Percentiles rank a stretch among this genome's conserved stretches.
phyloP scores from a whole-genome alignment of 2,329 filamentous ascomycete genomes.

The Xylariaceae sp. region DNA sequence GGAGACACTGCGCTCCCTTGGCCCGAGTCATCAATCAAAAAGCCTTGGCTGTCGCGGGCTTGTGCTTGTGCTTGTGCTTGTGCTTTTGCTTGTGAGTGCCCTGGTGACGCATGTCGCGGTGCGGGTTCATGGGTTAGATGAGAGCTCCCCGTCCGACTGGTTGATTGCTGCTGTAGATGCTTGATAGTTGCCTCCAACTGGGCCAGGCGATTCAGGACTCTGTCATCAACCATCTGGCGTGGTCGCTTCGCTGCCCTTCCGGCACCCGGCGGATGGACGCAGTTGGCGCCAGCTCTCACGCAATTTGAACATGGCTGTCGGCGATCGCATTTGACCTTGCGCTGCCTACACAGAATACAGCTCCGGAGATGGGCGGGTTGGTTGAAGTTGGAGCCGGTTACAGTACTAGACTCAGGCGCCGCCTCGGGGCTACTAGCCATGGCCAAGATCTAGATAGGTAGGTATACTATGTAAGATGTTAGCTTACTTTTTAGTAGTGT shows the following conservation, averaged over 20 bases:
- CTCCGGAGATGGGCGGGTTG: slow-evolving; percentile 17
- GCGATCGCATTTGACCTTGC: slow-evolving; percentile 23
- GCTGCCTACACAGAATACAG: slow-evolving; percentile 20
- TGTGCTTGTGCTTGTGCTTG: not conserved
- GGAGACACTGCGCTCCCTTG: not conserved
- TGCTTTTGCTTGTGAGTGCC: not conserved
- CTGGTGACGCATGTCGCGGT: not conserved
- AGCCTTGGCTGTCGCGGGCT: not conserved
- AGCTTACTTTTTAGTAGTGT: too few species aligned
- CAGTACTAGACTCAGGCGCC: not conserved
- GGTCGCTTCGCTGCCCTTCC: slow-evolving; percentile 20
- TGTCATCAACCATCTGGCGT: slow-evolving; percentile 14
- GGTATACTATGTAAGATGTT: too few species aligned
- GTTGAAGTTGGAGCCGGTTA: not conserved
- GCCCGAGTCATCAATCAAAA: not conserved
- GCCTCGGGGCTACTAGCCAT: slow-evolving; percentile 3
- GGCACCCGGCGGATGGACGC: slow-evolving; percentile 18
- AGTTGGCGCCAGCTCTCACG: slow-evolving; percentile 9
- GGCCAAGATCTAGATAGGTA: not conserved
- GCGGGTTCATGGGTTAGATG: not conserved
- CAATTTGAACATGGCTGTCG: slow-evolving; percentile 22
- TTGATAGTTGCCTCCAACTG: slow-evolving; percentile 20
- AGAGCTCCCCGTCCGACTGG: slow-evolving; percentile 3
- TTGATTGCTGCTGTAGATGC: slow-evolving; percentile 16
- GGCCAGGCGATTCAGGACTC: slow-evolving; percentile 18